Evolutionary conservation across 768 basidiomycete genomes (phyloP).

Genomic region (Russula sp.): DNA sequence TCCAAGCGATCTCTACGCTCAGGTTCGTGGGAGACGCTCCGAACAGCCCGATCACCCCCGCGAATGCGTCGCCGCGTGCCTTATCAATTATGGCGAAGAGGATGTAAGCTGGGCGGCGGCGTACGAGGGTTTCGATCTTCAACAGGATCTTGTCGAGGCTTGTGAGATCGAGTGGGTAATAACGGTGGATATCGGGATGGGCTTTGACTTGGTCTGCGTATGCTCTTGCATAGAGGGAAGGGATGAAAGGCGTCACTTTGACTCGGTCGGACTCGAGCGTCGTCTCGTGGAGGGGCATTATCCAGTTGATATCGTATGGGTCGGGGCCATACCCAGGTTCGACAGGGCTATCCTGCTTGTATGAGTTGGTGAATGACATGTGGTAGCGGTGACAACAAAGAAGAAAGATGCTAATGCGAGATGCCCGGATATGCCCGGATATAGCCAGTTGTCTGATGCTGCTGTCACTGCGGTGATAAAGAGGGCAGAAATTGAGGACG

Average conservation of each 20-base stretch:
- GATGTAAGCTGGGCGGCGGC: conserved; percentile 29
- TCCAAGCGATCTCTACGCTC: conserved; percentile 18
- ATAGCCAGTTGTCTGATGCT: background rate
- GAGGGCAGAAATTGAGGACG: background rate
- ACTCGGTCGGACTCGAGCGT: conserved; percentile 40
- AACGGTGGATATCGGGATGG: conserved; percentile 35
- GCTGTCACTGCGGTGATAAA: too few species aligned
- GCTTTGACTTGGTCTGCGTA: conserved; percentile 35
- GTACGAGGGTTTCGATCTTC: conserved; percentile 31
- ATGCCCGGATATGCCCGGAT: too few species aligned
- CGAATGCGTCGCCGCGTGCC: conserved; percentile 37
- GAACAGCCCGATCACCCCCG: conserved; percentile 40
- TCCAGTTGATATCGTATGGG: conserved; percentile 44
- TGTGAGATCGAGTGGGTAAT: conserved; percentile 36
- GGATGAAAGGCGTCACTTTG: conserved; percentile 43
- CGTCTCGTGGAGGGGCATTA: conserved; percentile 36
- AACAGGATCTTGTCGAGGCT: conserved; percentile 32
- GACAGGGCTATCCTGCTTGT: conserved; percentile 11
- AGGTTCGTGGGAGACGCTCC: conserved; percentile 27
- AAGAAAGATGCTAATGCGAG: background rate
- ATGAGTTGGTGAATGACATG: conserved; percentile 15
- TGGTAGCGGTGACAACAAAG: background rate
- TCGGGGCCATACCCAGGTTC: conserved; percentile 33
- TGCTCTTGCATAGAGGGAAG: conserved; percentile 36
- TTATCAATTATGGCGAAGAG: conserved; percentile 45